Conservation (phyloP, 108 stramenopile species). For the Discostella stelligeroides region DNA sequence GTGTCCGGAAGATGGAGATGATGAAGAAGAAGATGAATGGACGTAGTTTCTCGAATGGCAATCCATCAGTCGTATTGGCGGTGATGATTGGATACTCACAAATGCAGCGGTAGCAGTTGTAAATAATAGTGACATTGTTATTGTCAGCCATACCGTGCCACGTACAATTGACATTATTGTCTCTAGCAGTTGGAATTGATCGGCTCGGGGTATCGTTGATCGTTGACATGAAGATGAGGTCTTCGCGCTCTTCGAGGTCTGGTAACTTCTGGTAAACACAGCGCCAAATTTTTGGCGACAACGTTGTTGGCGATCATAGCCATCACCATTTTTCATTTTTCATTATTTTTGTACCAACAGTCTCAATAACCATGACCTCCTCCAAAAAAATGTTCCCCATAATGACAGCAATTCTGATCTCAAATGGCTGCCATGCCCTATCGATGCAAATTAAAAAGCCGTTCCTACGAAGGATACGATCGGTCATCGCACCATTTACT, state of each 20-base stretch:
- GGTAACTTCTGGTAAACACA: no score
- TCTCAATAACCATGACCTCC: no score
- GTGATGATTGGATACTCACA: not conserved
- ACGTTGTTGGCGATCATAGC: no score
- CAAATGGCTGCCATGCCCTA: slow-evolving; percentile 12
- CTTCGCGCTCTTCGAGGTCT: no score
- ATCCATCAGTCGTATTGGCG: not conserved
- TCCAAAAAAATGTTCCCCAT: not conserved
- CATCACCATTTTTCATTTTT: no score
- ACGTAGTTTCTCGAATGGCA: slow-evolving; percentile 1
- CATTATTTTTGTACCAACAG: no score
- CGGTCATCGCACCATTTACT: slow-evolving; percentile 19
- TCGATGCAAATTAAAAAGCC: slow-evolving; percentile 10
- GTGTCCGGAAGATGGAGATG: no score
- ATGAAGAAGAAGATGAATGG: not conserved
- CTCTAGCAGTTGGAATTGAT: no score
- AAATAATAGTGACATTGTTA: not conserved
- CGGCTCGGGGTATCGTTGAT: no score
- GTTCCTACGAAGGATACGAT: slow-evolving; percentile 25
- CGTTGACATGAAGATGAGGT: no score
- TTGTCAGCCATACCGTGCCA: not conserved
- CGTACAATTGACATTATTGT: no score
- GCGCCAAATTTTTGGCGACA: no score
- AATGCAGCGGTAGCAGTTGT: not conserved
- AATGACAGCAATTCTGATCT: not conserved